A percentile compares a stretch with the other conserved stretches of the same genome.
phyloP scores from a whole-genome alignment of 1,139 yeast species.

The Lodderomyces beijingensis region DNA sequence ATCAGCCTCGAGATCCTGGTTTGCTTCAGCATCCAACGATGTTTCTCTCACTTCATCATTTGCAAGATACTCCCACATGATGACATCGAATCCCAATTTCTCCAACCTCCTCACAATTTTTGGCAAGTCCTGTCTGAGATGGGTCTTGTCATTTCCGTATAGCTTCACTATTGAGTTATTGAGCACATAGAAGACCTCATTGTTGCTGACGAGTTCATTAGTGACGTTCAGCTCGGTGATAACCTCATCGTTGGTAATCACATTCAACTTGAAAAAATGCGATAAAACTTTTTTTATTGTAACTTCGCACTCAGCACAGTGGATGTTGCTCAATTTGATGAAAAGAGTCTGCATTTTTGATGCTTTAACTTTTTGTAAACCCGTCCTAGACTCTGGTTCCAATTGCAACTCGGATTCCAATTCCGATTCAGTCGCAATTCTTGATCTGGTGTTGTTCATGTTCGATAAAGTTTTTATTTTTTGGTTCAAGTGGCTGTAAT shows the following conservation, averaged over 20 bases:
- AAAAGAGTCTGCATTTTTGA: constrained; percentile 24
- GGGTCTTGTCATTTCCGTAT: constrained; percentile 12
- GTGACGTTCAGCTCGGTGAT: constrained; percentile 16
- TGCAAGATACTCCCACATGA: constrained; percentile 29
- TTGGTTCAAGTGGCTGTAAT: no score
- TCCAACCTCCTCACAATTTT: constrained; percentile 20
- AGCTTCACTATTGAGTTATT: constrained; percentile 20
- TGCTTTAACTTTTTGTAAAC: not conserved
- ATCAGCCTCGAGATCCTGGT: constrained; percentile 3
- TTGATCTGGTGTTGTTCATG: no score
- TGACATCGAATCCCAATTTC: constrained; percentile 28
- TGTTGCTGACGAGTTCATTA: constrained; percentile 5
- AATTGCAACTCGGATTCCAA: no score
- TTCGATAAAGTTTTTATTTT: no score
- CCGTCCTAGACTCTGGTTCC: not conserved
- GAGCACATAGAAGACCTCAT: constrained; percentile 15
- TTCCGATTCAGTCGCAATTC: no score
- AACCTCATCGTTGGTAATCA: constrained; percentile 19
- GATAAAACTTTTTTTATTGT: constrained; percentile 22
- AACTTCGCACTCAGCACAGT: constrained; percentile 48
- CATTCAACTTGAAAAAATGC: constrained; percentile 12
- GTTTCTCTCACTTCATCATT: constrained; percentile 14
- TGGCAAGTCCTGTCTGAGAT: constrained; percentile 17
- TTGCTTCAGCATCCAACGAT: not conserved
- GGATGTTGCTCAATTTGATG: constrained; percentile 40